Percentiles rank a stretch among this genome's conserved stretches.
phyloP scores from a whole-genome alignment of 768 basidiomycete species.

The Suillus plorans region DNA sequence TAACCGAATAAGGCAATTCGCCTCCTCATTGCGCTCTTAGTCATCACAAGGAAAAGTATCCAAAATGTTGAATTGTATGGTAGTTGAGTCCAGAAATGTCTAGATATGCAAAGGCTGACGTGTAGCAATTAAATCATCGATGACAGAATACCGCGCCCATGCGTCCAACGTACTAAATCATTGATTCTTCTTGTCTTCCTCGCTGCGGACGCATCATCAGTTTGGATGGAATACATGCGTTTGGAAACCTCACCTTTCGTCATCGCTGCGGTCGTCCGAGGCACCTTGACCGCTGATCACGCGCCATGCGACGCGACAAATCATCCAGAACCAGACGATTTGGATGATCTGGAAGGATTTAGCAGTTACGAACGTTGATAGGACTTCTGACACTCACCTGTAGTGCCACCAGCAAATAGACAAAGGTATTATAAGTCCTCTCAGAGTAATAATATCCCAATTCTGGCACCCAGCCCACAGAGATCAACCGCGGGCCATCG shows the following conservation, averaged over 20 bases:
- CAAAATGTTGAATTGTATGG: slow-evolving; percentile 21
- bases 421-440: slow-evolving; percentile 47
- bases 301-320: slow-evolving; percentile 77
- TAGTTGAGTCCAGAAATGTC: slow-evolving; percentile 24
- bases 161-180: slow-evolving; percentile 27
- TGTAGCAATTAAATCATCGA: slow-evolving; percentile 24
- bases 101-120: slow-evolving; percentile 25
- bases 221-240: slow-evolving; percentile 2
- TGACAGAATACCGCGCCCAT: slow-evolving; percentile 8
- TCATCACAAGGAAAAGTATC: not conserved
- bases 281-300: slow-evolving; percentile 76
- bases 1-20: slow-evolving; percentile 27
- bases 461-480: slow-evolving; percentile 59
- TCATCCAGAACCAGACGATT: slow-evolving; percentile 84
- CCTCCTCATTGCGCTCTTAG: slow-evolving; percentile 9
- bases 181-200: slow-evolving; percentile 23
- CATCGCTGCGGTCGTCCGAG: slow-evolving; percentile 84
- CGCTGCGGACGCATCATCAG: slow-evolving; percentile 10
- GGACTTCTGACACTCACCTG: slow-evolving; percentile 46
- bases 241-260: slow-evolving; percentile 54
- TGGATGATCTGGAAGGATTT: slow-evolving; percentile 57
- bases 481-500: slow-evolving; percentile 50
- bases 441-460: slow-evolving; percentile 52
- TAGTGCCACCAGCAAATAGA: slow-evolving; percentile 51
- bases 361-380: slow-evolving; percentile 7